A percentile compares a stretch with the other conserved stretches of the same genome.
These are phyloP conservation scores for Leishmania tropica DNA, from an alignment of 208 protist species.

Conservation along the genomic window DNA sequence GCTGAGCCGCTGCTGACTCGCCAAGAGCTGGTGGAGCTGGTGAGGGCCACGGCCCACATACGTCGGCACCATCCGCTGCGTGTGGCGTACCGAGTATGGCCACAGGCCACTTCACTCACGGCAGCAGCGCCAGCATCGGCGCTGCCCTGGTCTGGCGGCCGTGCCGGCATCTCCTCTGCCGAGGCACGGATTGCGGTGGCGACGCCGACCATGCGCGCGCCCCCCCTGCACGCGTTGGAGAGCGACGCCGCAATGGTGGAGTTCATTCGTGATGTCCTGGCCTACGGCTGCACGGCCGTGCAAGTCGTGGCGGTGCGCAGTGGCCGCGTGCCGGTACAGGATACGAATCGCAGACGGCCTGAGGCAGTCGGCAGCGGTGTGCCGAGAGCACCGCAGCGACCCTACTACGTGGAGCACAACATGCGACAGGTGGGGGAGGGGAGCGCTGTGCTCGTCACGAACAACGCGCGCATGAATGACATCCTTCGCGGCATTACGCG, in stretches of 20 bases:
- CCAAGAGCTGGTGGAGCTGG: slow-evolving; percentile 41
- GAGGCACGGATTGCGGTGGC: background rate
- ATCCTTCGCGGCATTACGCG: background rate
- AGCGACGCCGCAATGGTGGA: slow-evolving; percentile 16
- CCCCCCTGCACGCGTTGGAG: slow-evolving; percentile 25
- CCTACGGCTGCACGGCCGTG: slow-evolving; percentile 14
- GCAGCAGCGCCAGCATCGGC: background rate
- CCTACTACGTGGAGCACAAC: background rate
- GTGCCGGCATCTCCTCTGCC: background rate
- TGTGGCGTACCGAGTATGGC: slow-evolving; percentile 47
- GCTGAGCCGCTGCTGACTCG: slow-evolving; percentile 34
- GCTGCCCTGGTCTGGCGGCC: background rate
- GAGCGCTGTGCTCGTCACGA: background rate
- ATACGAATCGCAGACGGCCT: background rate
- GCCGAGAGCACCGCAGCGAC: background rate
- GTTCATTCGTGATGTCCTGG: slow-evolving; percentile 15
- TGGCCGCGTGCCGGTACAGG: slow-evolving; percentile 19
- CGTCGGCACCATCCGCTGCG: slow-evolving; percentile 33
- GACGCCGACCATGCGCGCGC: slow-evolving; percentile 14
- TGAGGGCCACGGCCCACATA: slow-evolving; percentile 27
- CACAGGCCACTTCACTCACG: background rate
- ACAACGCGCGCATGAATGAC: slow-evolving; percentile 4
- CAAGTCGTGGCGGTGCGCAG: slow-evolving; percentile 35
- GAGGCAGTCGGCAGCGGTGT: background rate
- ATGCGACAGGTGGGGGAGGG: background rate